Evolutionary conservation across 345 rosid genomes (phyloP), one percentile per base, ranked within the genome.

Genomic region (Kandelia obovata): DNA sequence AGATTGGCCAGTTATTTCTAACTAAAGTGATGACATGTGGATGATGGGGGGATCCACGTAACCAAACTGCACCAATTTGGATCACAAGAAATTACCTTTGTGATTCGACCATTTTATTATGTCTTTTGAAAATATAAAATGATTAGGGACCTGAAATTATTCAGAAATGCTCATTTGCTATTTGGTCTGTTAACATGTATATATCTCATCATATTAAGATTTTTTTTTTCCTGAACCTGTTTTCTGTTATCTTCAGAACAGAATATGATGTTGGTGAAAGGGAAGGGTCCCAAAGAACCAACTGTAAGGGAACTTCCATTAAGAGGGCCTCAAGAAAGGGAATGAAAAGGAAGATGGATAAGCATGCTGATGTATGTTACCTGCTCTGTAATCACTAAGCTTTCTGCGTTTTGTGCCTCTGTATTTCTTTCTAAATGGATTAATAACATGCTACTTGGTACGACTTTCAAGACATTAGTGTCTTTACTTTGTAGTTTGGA

Each of bases 331-430:
- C 73, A 7, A 75, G 65, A 73, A 83, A 57, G 72, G 66, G 55
- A 58, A 77, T n/a, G 65, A 75, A 61, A 70, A 78, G 64, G 68
- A 73, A 26, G 71, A 34, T 27, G 35, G 75, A 65, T 51, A 55
- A 59, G 39, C 62, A 7, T 66, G 71, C 65, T 10, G 71, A 75
- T 15, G 83, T 81, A 80, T 27, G 75, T 57, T 23, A 61, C 61
- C 26, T 64, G 16, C 69, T 46, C 32, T 17, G 26, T 47, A 25
- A 23, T n/a, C 10, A 62, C n/a, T 53, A 58, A 62, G 35, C 25
- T 23, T 37, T 23, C 43, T 28, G 6, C 26, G 11, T 23, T 30
- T 57, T 53, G 31, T 63, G 46, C 53, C 51, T 53, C 46, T 65
- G n/a, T 35, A 43, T 31, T 26, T 57, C 2, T 39, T 58, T 9